Evolutionary conservation across 2,329 filamentous ascomycete genomes (phyloP).

Genomic region (Sphaerulina musiva): DNA sequence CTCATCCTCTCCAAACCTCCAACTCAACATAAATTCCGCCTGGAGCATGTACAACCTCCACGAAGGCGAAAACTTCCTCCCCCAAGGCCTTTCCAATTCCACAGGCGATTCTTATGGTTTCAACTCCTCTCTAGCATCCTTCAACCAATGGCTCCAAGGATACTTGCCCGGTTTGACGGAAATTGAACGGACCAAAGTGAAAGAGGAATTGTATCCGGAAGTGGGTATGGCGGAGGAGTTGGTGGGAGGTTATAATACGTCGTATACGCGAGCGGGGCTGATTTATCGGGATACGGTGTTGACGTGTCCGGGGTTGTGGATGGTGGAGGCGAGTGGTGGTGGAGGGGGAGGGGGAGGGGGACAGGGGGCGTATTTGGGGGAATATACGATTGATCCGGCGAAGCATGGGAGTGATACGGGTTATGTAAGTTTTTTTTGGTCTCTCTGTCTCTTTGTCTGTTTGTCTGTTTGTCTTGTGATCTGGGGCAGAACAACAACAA

Average conservation of each 20-base stretch:
- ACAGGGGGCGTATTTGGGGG: conserved; percentile 49
- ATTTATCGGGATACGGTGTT: conserved; percentile 55
- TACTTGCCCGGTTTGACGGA: conserved; percentile 47
- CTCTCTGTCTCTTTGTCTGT: too few relatives aligned
- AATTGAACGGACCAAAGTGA: conserved; percentile 32
- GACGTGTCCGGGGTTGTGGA: conserved; percentile 56
- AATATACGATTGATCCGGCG: conserved; percentile 55
- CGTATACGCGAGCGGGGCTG: conserved; percentile 49
- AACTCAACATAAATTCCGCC: conserved; percentile 42
- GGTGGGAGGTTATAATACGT: conserved; percentile 41
- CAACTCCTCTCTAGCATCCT: conserved; percentile 46
- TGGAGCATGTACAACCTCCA: conserved; percentile 57
- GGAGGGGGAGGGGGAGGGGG: neutral
- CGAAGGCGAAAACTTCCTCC: conserved; percentile 58
- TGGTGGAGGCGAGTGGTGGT: conserved; percentile 36
- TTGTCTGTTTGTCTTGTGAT: too few relatives aligned
- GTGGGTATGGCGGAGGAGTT: conserved; percentile 45
- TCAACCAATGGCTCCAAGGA: conserved; percentile 48
- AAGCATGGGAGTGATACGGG: conserved; percentile 54
- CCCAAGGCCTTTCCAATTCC: conserved; percentile 41
- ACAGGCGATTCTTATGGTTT: conserved; percentile 35
- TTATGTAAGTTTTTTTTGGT: conserved; percentile 36
- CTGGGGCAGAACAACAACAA: too few relatives aligned
- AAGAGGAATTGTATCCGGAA: conserved; percentile 43
- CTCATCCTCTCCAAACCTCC: neutral